A percentile compares a stretch with the other conserved stretches of the same genome.
These are phyloP conservation scores for Prunus padus DNA, from an alignment of 306 rosid species.

Conservation along the genomic window DNA sequence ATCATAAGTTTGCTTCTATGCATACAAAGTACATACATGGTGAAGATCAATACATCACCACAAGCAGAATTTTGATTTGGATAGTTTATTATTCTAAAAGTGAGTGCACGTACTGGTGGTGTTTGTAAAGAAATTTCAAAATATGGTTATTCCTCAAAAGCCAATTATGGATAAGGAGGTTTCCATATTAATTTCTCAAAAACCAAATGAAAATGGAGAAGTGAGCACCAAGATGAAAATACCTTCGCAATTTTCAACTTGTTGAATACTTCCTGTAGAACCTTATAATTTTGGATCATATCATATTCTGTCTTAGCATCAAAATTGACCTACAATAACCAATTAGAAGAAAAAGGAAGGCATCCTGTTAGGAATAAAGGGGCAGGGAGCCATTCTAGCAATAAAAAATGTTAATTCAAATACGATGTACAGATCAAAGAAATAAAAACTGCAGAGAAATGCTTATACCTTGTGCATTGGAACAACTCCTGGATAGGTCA, in stretches of 20 bases:
- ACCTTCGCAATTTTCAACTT: slow-evolving; percentile 89
- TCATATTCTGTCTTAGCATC: slow-evolving; percentile 93
- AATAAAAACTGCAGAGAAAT: slow-evolving; percentile 5
- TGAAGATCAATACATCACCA: neutral
- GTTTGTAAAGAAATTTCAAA: neutral
- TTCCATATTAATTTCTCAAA: neutral
- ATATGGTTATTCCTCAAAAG: neutral
- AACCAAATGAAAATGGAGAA: neutral
- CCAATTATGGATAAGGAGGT: neutral
- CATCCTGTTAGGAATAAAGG: neutral
- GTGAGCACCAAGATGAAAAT: neutral
- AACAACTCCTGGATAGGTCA: slow-evolving; percentile 83
- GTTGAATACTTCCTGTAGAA: slow-evolving; percentile 89
- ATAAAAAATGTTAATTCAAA: neutral
- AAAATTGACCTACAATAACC: slow-evolving; percentile 67
- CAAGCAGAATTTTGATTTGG: neutral
- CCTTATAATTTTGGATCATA: slow-evolving; percentile 95
- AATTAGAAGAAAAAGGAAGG: slow-evolving; percentile 6
- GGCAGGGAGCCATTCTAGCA: slow-evolving; percentile 12
- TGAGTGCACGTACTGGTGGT: neutral
- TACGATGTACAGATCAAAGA: slow-evolving; percentile 1
- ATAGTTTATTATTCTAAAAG: neutral
- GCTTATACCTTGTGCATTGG: slow-evolving; percentile 90
- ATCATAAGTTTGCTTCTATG: neutral
- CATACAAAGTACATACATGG: neutral